These are phyloP conservation scores for Leptoxyphium fumago DNA, from an alignment of 2,329 filamentous ascomycete species.

Conservation along the genomic window DNA sequence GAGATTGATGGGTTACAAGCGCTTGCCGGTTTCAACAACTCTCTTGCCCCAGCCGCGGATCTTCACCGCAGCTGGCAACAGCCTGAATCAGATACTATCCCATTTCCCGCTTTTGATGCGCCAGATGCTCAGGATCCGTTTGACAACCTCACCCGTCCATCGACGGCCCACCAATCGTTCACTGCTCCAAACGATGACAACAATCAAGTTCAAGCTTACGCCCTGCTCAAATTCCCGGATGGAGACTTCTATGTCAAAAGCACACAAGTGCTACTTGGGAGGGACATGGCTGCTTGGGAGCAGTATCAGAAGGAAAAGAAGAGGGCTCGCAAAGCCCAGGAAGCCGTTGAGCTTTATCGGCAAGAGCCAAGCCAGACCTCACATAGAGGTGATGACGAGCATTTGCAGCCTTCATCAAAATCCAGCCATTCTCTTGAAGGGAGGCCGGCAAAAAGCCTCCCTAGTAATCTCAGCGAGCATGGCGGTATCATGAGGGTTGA, in stretches of 20 bases:
- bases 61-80: background rate
- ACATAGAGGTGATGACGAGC: slow-evolving; percentile 11
- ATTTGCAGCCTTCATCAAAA: slow-evolving; percentile 4
- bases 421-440: slow-evolving; percentile 13
- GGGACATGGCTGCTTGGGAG: slow-evolving; percentile 37
- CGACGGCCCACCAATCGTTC: background rate
- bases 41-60: background rate
- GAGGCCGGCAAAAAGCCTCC: slow-evolving; percentile 12
- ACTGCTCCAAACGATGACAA: background rate
- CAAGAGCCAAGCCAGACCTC: slow-evolving; percentile 16
- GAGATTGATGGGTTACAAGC: background rate
- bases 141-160: background rate
- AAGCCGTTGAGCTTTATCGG: slow-evolving; percentile 12
- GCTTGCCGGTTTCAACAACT: background rate
- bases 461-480: slow-evolving; percentile 19
- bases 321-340: slow-evolving; percentile 16
- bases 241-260: slow-evolving; percentile 69
- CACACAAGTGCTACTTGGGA: slow-evolving; percentile 55
- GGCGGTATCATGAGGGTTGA: slow-evolving; percentile 8
- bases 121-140: background rate
- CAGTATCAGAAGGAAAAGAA: slow-evolving; percentile 8
- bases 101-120: background rate
- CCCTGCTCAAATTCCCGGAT: slow-evolving; percentile 57
- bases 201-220: slow-evolving; percentile 38
- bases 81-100: background rate